Conservation (phyloP, 106 monocot species). For the Allium fistulosum region DNA sequence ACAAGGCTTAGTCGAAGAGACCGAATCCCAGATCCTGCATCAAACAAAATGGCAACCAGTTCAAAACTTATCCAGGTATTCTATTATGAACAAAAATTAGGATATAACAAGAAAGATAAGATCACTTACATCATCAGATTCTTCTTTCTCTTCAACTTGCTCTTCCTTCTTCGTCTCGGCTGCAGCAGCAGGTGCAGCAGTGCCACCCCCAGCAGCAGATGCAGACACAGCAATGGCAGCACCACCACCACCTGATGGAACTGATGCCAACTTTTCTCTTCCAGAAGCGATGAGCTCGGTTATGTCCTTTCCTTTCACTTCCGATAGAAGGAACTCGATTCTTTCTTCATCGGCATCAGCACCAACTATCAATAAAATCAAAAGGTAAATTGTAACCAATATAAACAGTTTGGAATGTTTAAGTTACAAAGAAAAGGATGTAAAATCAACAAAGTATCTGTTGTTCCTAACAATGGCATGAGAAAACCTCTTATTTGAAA, state of each 20-base stretch:
- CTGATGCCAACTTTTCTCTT: constrained; percentile 26
- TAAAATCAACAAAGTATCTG: no score
- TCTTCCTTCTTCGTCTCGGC: constrained; percentile 22
- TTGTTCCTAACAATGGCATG: no score
- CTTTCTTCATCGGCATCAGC: constrained; percentile 19
- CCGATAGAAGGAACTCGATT: constrained; percentile 8
- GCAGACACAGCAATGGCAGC: constrained; percentile 1
- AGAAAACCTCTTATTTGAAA: no score
- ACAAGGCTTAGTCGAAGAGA: constrained; percentile 1
- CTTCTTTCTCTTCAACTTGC: constrained; percentile 25
- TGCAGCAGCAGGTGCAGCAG: constrained; percentile 4
- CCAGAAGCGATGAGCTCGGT: constrained; percentile 21
- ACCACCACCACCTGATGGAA: constrained; percentile 10
- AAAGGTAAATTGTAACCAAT: no score
- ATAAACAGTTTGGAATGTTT: no score
- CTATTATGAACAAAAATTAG: no score
- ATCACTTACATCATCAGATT: constrained; percentile 9
- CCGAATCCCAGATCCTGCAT: constrained; percentile 12
- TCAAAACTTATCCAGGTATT: no score
- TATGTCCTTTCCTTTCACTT: constrained; percentile 22
- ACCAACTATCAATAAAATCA: constrained; percentile 10
- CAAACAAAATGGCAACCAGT: no score
- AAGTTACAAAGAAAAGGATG: no score
- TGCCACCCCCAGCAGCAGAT: background rate
- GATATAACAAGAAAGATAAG: background rate